Base-by-base conservation (phyloP, 805 yeast species). In the Myxozyma geophila region DNA sequence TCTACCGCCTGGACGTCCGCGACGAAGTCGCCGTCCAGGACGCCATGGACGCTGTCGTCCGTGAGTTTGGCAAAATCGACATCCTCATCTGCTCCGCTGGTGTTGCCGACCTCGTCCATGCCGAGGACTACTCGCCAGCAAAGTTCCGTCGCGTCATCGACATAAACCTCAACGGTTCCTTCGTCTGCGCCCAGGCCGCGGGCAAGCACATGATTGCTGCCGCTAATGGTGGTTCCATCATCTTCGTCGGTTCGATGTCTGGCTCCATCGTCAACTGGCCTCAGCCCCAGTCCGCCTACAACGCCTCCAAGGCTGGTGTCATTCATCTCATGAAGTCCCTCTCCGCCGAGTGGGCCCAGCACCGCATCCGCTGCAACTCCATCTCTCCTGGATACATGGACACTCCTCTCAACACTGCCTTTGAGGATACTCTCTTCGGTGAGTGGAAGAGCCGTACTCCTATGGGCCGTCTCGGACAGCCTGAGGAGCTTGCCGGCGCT, bases 311-410 rank as follows among this genome's bases (percentile, higher is more conserved):
- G 80, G 89, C 90, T 39, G 90, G 86, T 64, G 90, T 86, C 44
- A 82, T 83, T 67, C 90, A 86, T 76, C 80, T 86, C 76, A 85
- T 81, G 71, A 80, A 84, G 75, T 84, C 88, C n/a, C 81, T 86
- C 69, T 88, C 89, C 39, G 85, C 87, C 64, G 90, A 86, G 76
- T 86, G 90, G 90, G 89, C 90, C 58, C 84, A 83, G 64, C 82
- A 83, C 79, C 81, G 81, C 74, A 85, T 85, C 71, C 80, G 89
- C 70, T 87, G 86, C 71, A 86, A 86, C 81, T 81, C 88, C 58
- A 82, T 86, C 73, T 81, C 86, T 41, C 89, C 90, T 19, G 90
- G 89, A 39, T 86, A 86, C 79, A 86, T 86, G 76, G 86, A 85
- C 74, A 86, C 89, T 36, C 88, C 89, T 35, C 82, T 86, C 75